A percentile compares a stretch with the other conserved stretches of the same genome.
Evolutionary conservation across 305 asterid genomes (phyloP).

Genomic region (Ilex paraguariensis): DNA sequence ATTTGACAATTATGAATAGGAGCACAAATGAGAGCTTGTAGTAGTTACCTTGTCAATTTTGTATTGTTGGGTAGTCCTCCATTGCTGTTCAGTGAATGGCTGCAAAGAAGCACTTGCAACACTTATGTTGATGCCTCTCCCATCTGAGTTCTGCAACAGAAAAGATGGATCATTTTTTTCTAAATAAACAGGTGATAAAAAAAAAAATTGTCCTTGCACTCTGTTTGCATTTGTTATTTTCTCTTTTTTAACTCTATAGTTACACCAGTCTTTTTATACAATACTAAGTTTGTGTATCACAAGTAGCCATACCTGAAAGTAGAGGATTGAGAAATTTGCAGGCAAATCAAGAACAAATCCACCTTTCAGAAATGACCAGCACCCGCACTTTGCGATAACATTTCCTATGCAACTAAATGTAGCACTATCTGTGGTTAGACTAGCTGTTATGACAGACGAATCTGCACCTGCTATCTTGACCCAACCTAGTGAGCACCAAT

Average conservation of each 20-base stretch:
- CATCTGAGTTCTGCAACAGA: constrained; percentile 32
- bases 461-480: constrained; percentile 36
- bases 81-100: constrained; percentile 65
- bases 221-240: not conserved
- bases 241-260: too few relatives aligned
- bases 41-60: constrained; percentile 49
- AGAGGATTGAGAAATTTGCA: constrained; percentile 27
- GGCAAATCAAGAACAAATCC: constrained; percentile 49
- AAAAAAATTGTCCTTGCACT: too few relatives aligned
- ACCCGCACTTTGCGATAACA: constrained; percentile 39
- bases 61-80: constrained; percentile 58
- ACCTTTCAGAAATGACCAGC: constrained; percentile 70
- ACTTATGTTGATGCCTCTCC: constrained; percentile 23
- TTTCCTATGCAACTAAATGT: constrained; percentile 51
- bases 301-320: constrained; percentile 26
- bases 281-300: not conserved
- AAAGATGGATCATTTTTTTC: not conserved
- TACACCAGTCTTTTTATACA: not conserved
- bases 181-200: not conserved
- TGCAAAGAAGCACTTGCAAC: constrained; percentile 61
- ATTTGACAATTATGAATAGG: too few relatives aligned
- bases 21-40: not conserved
- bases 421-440: constrained; percentile 33
- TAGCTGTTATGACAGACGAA: constrained; percentile 39
- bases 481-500: constrained; percentile 45